Evolutionary conservation across 225 moss, liverwort and hornwort species (phyloP).

Genomic region (Ulota crispa): DNA sequence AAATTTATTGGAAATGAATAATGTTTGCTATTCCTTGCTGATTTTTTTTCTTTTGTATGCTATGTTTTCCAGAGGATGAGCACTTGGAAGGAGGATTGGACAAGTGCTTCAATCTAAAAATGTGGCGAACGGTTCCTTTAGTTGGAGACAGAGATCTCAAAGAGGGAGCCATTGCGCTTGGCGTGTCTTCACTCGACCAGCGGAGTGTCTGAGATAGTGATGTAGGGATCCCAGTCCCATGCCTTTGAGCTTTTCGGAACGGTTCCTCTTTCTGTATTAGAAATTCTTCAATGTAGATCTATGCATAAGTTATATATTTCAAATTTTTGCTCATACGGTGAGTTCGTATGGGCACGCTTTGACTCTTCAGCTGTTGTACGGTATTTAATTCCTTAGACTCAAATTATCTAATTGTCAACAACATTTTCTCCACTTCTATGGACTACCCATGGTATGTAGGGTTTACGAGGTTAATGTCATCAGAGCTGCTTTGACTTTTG

Average conservation of each 20-base stretch:
- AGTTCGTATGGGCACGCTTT: not conserved
- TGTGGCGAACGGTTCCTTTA: conserved; percentile 62
- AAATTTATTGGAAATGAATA: not conserved
- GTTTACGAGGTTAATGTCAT: not conserved
- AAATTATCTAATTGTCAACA: not conserved
- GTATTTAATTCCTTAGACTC: not conserved
- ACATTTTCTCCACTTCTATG: not conserved
- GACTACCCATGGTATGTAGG: not conserved
- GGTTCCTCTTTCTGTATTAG: not conserved
- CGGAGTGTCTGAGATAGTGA: conserved; percentile 4
- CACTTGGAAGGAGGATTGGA: conserved; percentile 22
- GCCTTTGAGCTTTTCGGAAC: not conserved
- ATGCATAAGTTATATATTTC: not conserved
- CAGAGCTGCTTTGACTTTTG: not conserved
- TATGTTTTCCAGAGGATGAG: conserved; percentile 21
- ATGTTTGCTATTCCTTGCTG: conserved; percentile 1
- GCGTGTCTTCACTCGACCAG: conserved; percentile 32
- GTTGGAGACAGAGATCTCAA: conserved; percentile 42
- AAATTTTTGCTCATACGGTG: not conserved
- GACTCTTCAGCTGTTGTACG: not conserved
- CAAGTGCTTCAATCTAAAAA: conserved; percentile 34
- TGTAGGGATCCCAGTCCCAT: not conserved
- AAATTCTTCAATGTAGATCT: not conserved
- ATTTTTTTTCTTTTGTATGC: not conserved
- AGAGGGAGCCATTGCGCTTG: conserved; percentile 50